Evolutionary conservation across 2,329 filamentous ascomycete species (phyloP).

Genomic region (Cercospora nicotianae): DNA sequence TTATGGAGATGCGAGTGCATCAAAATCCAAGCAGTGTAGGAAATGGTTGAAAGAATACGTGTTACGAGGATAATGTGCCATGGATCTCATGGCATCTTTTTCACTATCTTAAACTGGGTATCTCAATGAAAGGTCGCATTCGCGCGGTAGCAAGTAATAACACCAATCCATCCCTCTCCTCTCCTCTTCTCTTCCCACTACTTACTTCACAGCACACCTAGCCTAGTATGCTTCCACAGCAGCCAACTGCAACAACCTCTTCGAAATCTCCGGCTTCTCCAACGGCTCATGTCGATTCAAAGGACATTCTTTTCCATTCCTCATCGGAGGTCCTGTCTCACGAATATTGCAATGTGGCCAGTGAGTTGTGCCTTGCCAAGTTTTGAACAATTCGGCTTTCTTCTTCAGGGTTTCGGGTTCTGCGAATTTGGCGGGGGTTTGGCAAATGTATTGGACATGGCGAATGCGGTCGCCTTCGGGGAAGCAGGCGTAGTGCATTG

Average conservation of each 20-base stretch:
- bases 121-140: slow-evolving; percentile 21
- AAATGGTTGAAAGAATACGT: no score
- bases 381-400: slow-evolving; percentile 41
- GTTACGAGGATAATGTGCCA: not conserved
- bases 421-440: slow-evolving; percentile 42
- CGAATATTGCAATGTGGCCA: slow-evolving; percentile 47
- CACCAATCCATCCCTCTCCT: no score
- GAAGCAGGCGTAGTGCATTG: slow-evolving; percentile 48
- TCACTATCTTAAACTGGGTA: not conserved
- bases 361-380: slow-evolving; percentile 42
- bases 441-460: slow-evolving; percentile 39
- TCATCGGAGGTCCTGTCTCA: slow-evolving; percentile 40
- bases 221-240: slow-evolving; percentile 36
- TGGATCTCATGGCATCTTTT: not conserved
- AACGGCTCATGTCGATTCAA: slow-evolving; percentile 43
- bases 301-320: slow-evolving; percentile 41
- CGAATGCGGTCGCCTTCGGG: slow-evolving; percentile 33
- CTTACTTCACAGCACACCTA: no score
- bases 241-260: slow-evolving; percentile 40
- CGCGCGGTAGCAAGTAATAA: slow-evolving; percentile 7
- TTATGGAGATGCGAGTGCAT: not conserved
- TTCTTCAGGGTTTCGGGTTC: slow-evolving; percentile 37
- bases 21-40: not conserved
- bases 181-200: not conserved
- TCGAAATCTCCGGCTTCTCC: slow-evolving; percentile 42